phyloP scores from a whole-genome alignment of 2,329 filamentous ascomycete species.

The Daldinia sp. region DNA sequence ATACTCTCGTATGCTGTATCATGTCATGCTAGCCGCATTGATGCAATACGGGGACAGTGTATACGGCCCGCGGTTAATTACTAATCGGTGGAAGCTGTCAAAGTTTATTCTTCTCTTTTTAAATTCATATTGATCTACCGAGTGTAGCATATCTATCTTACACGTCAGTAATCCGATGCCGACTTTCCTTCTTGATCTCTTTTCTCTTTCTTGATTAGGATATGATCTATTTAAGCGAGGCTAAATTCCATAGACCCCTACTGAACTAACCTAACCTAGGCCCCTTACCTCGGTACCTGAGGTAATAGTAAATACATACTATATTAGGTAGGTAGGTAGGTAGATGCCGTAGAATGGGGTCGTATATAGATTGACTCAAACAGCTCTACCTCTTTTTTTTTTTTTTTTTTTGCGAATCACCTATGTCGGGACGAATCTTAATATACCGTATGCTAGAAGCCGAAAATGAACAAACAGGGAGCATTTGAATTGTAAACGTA shows the following conservation, averaged over 20 bases:
- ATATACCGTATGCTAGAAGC: neutral
- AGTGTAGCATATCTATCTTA: neutral
- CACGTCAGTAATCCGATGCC: neutral
- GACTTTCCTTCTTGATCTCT: neutral
- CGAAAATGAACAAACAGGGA: neutral
- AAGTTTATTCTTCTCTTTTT: neutral
- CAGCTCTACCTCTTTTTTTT: too few relatives aligned
- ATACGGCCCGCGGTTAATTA: neutral
- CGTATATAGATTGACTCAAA: too few relatives aligned
- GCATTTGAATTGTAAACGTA: neutral
- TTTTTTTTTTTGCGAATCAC: too few relatives aligned
- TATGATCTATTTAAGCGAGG: neutral
- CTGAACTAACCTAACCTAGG: too few relatives aligned
- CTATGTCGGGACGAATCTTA: too few relatives aligned
- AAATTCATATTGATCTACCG: neutral
- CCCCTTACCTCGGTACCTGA: neutral
- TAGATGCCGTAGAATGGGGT: neutral
- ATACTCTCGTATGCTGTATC: neutral
- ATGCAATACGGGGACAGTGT: neutral
- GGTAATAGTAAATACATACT: too few relatives aligned
- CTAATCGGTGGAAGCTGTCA: neutral
- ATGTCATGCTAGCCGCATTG: neutral
- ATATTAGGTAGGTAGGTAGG: neutral
- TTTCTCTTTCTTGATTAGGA: neutral
- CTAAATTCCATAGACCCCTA: neutral